Base-by-base conservation (phyloP, 352 stramenopile genomes). In the Phytophthora citricola region DNA sequence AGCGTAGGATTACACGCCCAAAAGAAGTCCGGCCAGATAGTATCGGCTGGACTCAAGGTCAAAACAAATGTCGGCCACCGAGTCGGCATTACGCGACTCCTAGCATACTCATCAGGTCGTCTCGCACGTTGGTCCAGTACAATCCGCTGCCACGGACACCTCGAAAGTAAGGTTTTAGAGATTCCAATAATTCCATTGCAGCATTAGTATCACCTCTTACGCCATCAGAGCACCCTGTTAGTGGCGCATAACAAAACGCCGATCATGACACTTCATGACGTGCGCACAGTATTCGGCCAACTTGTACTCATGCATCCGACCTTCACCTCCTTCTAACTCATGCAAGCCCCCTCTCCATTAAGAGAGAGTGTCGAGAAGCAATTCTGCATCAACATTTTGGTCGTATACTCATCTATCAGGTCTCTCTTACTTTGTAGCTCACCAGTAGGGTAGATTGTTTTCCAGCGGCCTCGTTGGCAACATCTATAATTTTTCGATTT, bases 21-120 rank as follows among this genome's bases (percentile, higher is more conserved):
- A 14, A 56, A 74, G 66, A 74, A 63, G 39, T 77, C 64, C 4
- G 60, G 69, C 55, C 64, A 74, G 0, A 57, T 39, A 3, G 57
- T 71, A 24, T 76, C 63, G 3, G 63, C 69, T 22, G 55, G 63
- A 24, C 58, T 76, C 5, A 76, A 17, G 1, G 64, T 68, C 9
- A 73, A 60, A 43, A 59, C 47, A 64, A 48, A 73, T 17, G 59
- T 66, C 8, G 54, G 63, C 36, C 36, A 69, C 9, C 48, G 43
- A 7, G 17, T 66, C 0, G 40, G 11, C 7, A 50, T 0, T 64
- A 54, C 64, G 1, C 26, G 17, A 9, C 41, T 71, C 50, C 63
- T 12, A 71, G 52, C 57, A 71, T 71, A 6, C 29, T 41, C 57
- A 71, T 58, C 3, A 71, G 12, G 6, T 67, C 48, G 29, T 71